phyloP scores from a whole-genome alignment of 805 yeast genomes.

The Suhomyces pyralidae region DNA sequence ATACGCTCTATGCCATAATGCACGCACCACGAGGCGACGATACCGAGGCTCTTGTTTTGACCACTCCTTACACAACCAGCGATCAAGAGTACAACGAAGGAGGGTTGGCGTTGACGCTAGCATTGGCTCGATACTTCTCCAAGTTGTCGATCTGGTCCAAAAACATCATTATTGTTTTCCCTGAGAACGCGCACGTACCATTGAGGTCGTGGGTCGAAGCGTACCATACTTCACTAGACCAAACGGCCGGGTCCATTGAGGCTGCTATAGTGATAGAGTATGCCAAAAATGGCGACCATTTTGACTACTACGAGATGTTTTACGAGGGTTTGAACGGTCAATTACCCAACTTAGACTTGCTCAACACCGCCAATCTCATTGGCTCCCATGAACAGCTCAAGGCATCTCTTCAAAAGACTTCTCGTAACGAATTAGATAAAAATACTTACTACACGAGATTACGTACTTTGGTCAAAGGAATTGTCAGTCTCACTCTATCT shows the following conservation, averaged over 20 bases:
- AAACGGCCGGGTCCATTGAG: slow-evolving; percentile 91
- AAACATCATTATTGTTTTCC: slow-evolving; percentile 81
- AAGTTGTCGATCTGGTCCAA: slow-evolving; percentile 95
- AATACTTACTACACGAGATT: slow-evolving; percentile 55
- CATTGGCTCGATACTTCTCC: slow-evolving; percentile 75
- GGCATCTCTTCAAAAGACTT: slow-evolving; percentile 61
- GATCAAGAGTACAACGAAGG: slow-evolving; percentile 70
- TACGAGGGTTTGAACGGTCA: slow-evolving; percentile 95
- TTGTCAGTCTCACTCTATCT: slow-evolving; percentile 64
- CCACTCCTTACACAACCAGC: slow-evolving; percentile 80
- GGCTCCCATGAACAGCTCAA: slow-evolving; percentile 74
- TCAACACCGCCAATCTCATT: slow-evolving; percentile 76
- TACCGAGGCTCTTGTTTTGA: slow-evolving; percentile 89
- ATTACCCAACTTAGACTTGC: slow-evolving; percentile 86
- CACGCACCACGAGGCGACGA: slow-evolving; percentile 96
- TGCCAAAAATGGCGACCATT: slow-evolving; percentile 61
- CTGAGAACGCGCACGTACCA: slow-evolving; percentile 65
- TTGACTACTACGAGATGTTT: slow-evolving; percentile 68
- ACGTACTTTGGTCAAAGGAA: slow-evolving; percentile 57
- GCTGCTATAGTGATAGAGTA: slow-evolving; percentile 85
- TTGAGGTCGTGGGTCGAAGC: slow-evolving; percentile 90
- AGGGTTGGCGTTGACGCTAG: slow-evolving; percentile 70
- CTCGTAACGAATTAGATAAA: slow-evolving; percentile 43
- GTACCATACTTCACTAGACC: slow-evolving; percentile 78
- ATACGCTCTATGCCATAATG: slow-evolving; percentile 68